Base-by-base conservation (phyloP, 2,329 filamentous ascomycete species). In the Claviceps digitariae region DNA sequence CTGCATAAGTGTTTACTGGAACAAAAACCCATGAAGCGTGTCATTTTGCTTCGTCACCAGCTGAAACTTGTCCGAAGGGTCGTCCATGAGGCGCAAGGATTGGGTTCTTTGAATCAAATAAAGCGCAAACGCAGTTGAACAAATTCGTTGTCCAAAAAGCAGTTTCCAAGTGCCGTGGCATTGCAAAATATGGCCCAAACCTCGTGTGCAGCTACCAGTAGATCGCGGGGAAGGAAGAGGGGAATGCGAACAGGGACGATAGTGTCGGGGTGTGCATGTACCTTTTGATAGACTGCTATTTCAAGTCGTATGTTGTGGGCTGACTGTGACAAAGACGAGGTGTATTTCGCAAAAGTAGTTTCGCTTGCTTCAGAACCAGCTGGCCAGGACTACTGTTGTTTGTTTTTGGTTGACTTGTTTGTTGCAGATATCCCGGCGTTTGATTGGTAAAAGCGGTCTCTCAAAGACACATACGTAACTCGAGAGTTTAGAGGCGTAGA, bases 301-400 rank as follows among this genome's bases (percentile, higher is more conserved):
- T 38, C 21, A 36, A 36, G 23, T 34, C 3, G 36, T 10, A 13
- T 20, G 9, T 3, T 44, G 13, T 25, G n/a, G n/a, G n/a, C n/a
- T 48, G 27, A 7, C 21, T 20, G 31, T 41, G 25, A 25, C 34
- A 51, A 40, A 21, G 10, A 36, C 21, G 23, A 27, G 31, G 13
- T 38, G 13, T 38, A 46, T 38, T n/a, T 36, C 20, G 40, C 43
- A 21, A 40, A 46, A 38, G 29, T 17, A 27, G 38, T 46, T 56
- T 29, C 54, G 52, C 54, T 25, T 58, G 51, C 54, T 57, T 59
- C 59, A 60, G 56, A 56, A 60, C 58, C 58, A 58, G 59, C 57
- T 58, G 59, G 55, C 52, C 52, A 54, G 52, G 44, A 47, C 55
- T 55, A 51, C 51, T 56, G 48, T 45, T 29, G n/a, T 6, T 48